Base-by-base conservation (phyloP, 2,329 filamentous ascomycete genomes). In the Fusarium tjaetaba region DNA sequence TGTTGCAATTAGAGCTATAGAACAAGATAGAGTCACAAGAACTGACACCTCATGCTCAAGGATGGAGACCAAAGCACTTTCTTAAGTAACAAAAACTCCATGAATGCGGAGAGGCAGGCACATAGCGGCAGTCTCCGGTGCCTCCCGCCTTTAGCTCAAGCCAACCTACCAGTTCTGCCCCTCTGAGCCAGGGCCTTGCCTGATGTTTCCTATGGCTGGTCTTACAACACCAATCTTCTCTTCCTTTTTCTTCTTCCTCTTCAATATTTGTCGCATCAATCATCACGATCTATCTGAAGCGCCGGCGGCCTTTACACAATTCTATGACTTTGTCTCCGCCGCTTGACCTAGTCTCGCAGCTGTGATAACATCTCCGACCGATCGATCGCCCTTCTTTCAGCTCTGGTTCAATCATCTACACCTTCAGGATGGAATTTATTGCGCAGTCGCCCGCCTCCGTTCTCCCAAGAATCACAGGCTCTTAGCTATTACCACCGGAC, bases 401-500 rank as follows among this genome's bases (percentile, higher is more conserved):
- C 42, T 30, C 18, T 51, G 28, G 43, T 43, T 43, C 38, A 49
- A 59, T 26, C 14, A 48, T 41, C 14, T 34, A 26, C 38, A 34
- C 34, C 46, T 13, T 45, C 41, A 9, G 43, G 28, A 58, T 34
- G 56, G 10, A 38, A 51, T 38, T n/a, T 30, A 20, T 15, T 41
- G 30, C 71, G 71, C 71, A 61, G 55, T 73, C 71, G 71, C 71
- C 71, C 71, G 67, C 57, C 68, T 71, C 71, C 67, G 71, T 60
- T 38, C 20, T 56, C 24, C 39, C 55, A 56, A 34, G 38, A 48
- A 42, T 16, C 22, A 24, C 53, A 57, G 24, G 26, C 26, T 24
- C 41, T 49, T 18, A 45, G 38, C 41, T 66, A 57, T 65, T 48
- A 48, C 48, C 24, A 28, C 67, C 74, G 75, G 75, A 74, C 49